These are phyloP conservation scores for Lantana camara DNA, from an alignment of 257 asterid genomes.

Conservation along the genomic window DNA sequence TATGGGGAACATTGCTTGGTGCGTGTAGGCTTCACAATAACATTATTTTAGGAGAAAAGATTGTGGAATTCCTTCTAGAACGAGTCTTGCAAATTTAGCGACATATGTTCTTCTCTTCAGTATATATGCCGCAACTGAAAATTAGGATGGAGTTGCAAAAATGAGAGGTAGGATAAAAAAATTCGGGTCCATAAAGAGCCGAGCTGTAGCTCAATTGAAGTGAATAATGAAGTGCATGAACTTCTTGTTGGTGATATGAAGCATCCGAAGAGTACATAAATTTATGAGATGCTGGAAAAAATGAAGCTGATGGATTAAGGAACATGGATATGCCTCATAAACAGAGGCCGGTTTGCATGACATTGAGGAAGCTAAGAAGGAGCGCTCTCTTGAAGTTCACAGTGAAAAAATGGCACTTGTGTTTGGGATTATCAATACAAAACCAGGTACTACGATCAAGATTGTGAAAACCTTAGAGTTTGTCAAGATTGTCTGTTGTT, in stretches of 20 bases:
- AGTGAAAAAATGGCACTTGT: slow-evolving; percentile 58
- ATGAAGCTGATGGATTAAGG: slow-evolving; percentile 41
- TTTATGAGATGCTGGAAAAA: slow-evolving; percentile 44
- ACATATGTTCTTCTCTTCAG: slow-evolving; percentile 52
- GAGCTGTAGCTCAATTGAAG: slow-evolving; percentile 58
- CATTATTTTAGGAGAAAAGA: slow-evolving; percentile 38
- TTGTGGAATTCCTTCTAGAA: slow-evolving; percentile 31
- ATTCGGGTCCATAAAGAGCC: slow-evolving; percentile 56
- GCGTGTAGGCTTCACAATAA: slow-evolving; percentile 56
- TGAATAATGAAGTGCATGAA: slow-evolving; percentile 48
- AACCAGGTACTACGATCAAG: slow-evolving; percentile 45
- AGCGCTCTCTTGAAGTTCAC: slow-evolving; percentile 46
- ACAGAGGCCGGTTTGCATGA: slow-evolving; percentile 41
- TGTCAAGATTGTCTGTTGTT: slow-evolving; percentile 49
- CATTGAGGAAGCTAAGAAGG: slow-evolving; percentile 41
- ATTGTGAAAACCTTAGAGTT: slow-evolving; percentile 49
- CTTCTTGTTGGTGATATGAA: slow-evolving; percentile 54
- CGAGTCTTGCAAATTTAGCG: slow-evolving; percentile 47
- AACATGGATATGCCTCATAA: slow-evolving; percentile 32
- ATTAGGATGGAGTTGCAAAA: slow-evolving; percentile 55
- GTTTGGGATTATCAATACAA: slow-evolving; percentile 51
- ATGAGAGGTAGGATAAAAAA: slow-evolving; percentile 46
- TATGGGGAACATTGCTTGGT: slow-evolving; percentile 53
- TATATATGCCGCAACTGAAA: slow-evolving; percentile 47
- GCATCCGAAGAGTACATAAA: slow-evolving; percentile 45